Base-by-base conservation (phyloP, 352 stramenopile genomes). In the Phytopythium delawarense region DNA sequence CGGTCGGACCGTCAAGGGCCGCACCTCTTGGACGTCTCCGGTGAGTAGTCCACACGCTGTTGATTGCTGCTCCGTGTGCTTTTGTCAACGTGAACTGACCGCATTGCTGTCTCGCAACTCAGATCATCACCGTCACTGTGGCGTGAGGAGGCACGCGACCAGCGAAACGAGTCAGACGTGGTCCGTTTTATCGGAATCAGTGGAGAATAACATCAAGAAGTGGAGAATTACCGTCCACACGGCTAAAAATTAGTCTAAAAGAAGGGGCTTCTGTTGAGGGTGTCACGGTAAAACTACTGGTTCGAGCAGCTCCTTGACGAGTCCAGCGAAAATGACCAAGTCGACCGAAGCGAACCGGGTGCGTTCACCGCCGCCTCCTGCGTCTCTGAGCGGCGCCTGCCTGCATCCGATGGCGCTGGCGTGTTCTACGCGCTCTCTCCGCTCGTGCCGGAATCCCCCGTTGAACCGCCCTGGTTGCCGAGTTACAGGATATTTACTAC, bases 401-500 rank as follows among this genome's bases (percentile, higher is more conserved):
- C 1, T 11, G 18, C 18, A 23, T 23, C 42, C 8, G 7, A 21
- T 2, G 9, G 1, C 6, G 7, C 42, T 49, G 16, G 2, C 20
- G 20, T 49, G 7, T 4, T 49, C 18, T 49, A 0, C 7, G 20
- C 42, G 13, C 42, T 25, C 0, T 49, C 7, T 32, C 23, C 12
- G 25, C 25, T 35, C 46, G 34, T 37, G 46, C 21, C 8, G 4
- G 23, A 35, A 7, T 35, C 13, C 0, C 23, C 5, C 11, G 13
- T 3, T 60, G 7, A 18, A 16, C 30, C 37, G 40, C 39, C 11
- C 1, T 60, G 5, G 2, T n/a, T 25, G 39, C 15, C 20, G 20
- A 25, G 7, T 30, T 30, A 32, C 51, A 93, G 85, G 85, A 94
- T 54, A 92, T 94, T 57, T 94, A 92, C 71, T 98, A 98, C 74